These are phyloP conservation scores for Aspergillus proliferans DNA, from an alignment of 2,329 filamentous ascomycete species.

Conservation along the genomic window DNA sequence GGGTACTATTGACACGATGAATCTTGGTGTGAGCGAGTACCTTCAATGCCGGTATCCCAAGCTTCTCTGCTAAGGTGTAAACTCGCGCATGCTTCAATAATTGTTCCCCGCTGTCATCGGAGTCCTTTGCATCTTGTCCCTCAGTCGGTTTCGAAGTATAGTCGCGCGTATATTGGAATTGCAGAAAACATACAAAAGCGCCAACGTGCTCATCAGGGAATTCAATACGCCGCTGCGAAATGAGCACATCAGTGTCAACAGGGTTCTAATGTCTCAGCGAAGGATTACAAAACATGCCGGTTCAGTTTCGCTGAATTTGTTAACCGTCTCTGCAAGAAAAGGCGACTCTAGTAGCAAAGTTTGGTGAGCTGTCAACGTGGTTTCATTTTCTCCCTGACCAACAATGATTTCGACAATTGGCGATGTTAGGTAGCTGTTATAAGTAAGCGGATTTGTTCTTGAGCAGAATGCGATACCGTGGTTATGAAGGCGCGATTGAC, in stretches of 20 bases:
- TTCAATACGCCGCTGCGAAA: conserved; percentile 58
- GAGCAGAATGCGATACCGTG: neutral
- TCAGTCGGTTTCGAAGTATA: conserved; percentile 66
- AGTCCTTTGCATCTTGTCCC: conserved; percentile 56
- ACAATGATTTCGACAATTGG: conserved; percentile 64
- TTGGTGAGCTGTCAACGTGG: conserved; percentile 71
- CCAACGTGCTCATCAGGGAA: conserved; percentile 64
- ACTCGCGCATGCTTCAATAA: conserved; percentile 83
- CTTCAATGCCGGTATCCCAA: conserved; percentile 63
- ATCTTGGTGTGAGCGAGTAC: conserved; percentile 81
- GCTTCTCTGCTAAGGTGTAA: conserved; percentile 80
- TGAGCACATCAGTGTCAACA: neutral
- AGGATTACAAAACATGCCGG: conserved; percentile 44
- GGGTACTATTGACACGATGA: conserved; percentile 80
- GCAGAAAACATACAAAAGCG: conserved; percentile 70
- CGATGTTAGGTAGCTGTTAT: conserved; percentile 54
- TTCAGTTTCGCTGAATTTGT: conserved; percentile 55
- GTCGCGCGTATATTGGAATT: conserved; percentile 78
- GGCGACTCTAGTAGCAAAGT: conserved; percentile 67
- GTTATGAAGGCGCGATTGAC: neutral
- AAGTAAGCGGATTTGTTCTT: conserved; percentile 5
- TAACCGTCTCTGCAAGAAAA: conserved; percentile 61
- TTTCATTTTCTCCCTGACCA: conserved; percentile 54
- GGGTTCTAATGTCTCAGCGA: neutral
- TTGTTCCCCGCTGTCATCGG: conserved; percentile 74